These are phyloP conservation scores for Aspergillus tubingensis DNA, from an alignment of 2,329 filamentous ascomycete species.

Conservation along the genomic window DNA sequence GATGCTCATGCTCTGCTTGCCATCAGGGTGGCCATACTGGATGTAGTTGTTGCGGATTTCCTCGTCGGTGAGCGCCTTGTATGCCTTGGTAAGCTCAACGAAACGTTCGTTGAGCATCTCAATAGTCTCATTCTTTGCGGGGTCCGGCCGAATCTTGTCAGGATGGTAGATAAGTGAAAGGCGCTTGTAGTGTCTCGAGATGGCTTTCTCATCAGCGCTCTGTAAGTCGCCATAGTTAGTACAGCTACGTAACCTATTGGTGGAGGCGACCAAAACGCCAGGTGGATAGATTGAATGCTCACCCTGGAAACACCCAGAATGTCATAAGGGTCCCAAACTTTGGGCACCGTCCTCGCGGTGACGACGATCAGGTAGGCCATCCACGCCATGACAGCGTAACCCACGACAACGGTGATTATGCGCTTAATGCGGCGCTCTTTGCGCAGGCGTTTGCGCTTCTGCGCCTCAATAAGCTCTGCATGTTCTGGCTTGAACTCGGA, in stretches of 20 bases:
- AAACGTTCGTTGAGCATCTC: slow-evolving; percentile 84
- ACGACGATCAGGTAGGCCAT: slow-evolving; percentile 90
- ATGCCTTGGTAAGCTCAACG: slow-evolving; percentile 95
- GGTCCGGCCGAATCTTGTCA: slow-evolving; percentile 84
- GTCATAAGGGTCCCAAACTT: slow-evolving; percentile 96
- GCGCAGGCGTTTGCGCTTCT: slow-evolving; percentile 84
- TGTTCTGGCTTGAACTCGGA: slow-evolving; percentile 79
- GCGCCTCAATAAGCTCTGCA: slow-evolving; percentile 77
- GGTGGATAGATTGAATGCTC: slow-evolving; percentile 31
- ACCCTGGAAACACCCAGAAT: slow-evolving; percentile 85
- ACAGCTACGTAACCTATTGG: not conserved
- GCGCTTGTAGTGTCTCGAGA: slow-evolving; percentile 86
- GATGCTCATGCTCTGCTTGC: slow-evolving; percentile 97
- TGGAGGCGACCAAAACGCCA: not conserved
- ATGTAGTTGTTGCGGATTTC: slow-evolving; percentile 96
- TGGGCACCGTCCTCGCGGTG: slow-evolving; percentile 69
- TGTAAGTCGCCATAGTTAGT: slow-evolving; percentile 36
- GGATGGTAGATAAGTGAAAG: slow-evolving; percentile 87
- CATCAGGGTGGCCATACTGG: slow-evolving; percentile 93
- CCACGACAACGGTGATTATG: slow-evolving; percentile 70
- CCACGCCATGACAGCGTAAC: slow-evolving; percentile 81
- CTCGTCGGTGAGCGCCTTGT: slow-evolving; percentile 96
- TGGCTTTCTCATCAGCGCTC: slow-evolving; percentile 83
- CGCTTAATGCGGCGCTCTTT: slow-evolving; percentile 88
- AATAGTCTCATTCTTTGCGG: slow-evolving; percentile 82